A percentile compares a stretch with the other conserved stretches of the same genome.
Evolutionary conservation across 306 rosid genomes (phyloP).

Genomic region (Pyrus communis): DNA sequence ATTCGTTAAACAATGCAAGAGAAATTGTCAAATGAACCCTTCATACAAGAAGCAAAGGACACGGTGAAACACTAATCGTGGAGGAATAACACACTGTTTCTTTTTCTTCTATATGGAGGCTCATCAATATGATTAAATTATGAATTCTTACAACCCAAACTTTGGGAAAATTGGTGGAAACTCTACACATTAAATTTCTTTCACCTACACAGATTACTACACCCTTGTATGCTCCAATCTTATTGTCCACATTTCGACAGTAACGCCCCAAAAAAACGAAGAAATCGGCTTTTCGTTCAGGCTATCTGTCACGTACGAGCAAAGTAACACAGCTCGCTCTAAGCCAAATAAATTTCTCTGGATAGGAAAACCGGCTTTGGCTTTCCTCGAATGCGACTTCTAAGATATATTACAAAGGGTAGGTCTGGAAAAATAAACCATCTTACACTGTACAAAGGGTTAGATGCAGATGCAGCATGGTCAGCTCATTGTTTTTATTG

Average conservation of each 20-base stretch:
- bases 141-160: conserved; percentile 8
- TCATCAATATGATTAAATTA: neutral
- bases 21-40: no score
- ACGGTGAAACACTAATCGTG: neutral
- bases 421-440: neutral
- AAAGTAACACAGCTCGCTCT: conserved; percentile 1
- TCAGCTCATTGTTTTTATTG: conserved; percentile 44
- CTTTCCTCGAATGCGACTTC: conserved; percentile 14
- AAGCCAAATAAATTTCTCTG: neutral
- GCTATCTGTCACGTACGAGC: conserved; percentile 5
- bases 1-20: no score
- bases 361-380: conserved; percentile 8
- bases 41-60: no score
- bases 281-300: neutral
- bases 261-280: neutral
- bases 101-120: neutral
- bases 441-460: conserved; percentile 20
- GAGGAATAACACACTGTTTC: no score
- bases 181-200: conserved; percentile 1
- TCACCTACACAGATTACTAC: conserved; percentile 10
- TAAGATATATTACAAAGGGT: conserved; percentile 1
- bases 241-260: neutral
- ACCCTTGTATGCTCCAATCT: conserved; percentile 8
- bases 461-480: conserved; percentile 6
- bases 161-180: conserved; percentile 6